Conservation (phyloP, 1,284 basidiomycete species). For the Fistulina hepatica region DNA sequence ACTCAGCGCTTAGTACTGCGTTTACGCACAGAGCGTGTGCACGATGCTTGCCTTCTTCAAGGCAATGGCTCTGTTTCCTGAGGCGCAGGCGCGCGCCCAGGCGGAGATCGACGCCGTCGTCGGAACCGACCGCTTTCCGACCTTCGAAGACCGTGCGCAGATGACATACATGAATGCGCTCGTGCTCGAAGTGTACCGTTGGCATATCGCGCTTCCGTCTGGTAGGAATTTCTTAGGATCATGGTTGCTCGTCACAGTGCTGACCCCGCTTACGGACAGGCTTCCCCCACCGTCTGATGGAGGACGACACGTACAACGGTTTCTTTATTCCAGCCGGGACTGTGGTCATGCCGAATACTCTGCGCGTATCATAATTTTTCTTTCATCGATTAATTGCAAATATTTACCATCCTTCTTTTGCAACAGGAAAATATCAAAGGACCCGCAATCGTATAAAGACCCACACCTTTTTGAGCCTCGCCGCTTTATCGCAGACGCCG, state of each 20-base stretch:
- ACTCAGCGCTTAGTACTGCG: background rate
- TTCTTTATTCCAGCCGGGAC: slow-evolving; percentile 31
- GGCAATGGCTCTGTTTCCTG: slow-evolving; percentile 24
- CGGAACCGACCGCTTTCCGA: slow-evolving; percentile 25
- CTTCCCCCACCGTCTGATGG: slow-evolving; percentile 18
- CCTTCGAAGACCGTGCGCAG: slow-evolving; percentile 22
- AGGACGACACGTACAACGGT: slow-evolving; percentile 25
- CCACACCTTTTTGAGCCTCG: background rate
- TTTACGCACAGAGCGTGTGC: slow-evolving; percentile 17
- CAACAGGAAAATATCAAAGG: slow-evolving; percentile 8
- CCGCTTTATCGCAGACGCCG: background rate
- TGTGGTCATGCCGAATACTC: slow-evolving; percentile 27
- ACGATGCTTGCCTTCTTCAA: slow-evolving; percentile 23
- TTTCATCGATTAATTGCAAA: background rate
- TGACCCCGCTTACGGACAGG: slow-evolving; percentile 11
- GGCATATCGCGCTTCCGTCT: slow-evolving; percentile 17
- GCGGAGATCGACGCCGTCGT: slow-evolving; percentile 28
- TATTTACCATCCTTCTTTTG: slow-evolving; percentile 2
- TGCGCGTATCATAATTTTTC: slow-evolving; percentile 17
- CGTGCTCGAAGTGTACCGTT: slow-evolving; percentile 28
- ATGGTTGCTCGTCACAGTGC: background rate
- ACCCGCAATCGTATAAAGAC: background rate
- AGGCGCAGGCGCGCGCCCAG: slow-evolving; percentile 25
- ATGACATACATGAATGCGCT: slow-evolving; percentile 28
- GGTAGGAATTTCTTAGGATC: slow-evolving; percentile 8